These are phyloP conservation scores for Phoma sp. DNA, from an alignment of 2,329 filamentous ascomycete genomes.

Conservation along the genomic window DNA sequence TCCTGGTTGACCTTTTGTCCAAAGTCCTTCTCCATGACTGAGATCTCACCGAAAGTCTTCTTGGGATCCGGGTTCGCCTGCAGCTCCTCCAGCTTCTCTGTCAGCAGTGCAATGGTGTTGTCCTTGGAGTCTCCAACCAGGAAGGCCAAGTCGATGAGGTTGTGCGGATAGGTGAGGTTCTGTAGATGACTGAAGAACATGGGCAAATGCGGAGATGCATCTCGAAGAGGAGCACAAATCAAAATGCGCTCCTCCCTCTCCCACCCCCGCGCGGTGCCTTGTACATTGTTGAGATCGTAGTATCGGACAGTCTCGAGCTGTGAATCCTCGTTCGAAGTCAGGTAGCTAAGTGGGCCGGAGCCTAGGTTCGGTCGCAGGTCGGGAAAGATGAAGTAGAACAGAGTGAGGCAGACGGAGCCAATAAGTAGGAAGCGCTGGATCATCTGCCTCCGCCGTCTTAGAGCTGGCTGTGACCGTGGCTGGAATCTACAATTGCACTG, in stretches of 20 bases:
- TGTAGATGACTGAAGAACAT: slow-evolving; percentile 99
- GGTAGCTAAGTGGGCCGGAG: slow-evolving; percentile 69
- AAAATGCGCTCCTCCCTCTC: slow-evolving; percentile 94
- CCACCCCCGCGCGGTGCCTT: slow-evolving; percentile 92
- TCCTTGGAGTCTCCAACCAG: slow-evolving; percentile 98
- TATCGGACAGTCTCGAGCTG: slow-evolving; percentile 95
- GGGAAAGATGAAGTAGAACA: slow-evolving; percentile 75
- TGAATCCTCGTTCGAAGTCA: slow-evolving; percentile 70
- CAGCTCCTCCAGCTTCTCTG: slow-evolving; percentile 75
- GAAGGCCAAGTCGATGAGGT: slow-evolving; percentile 94
- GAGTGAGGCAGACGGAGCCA: slow-evolving; percentile 62
- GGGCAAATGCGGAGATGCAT: slow-evolving; percentile 86
- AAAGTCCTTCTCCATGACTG: slow-evolving; percentile 98
- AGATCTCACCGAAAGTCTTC: slow-evolving; percentile 92
- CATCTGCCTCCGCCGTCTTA: slow-evolving; percentile 75
- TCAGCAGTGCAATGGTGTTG: slow-evolving; percentile 77
- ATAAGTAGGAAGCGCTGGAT: slow-evolving; percentile 69
- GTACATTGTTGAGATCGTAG: slow-evolving; percentile 90
- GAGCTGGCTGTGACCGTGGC: slow-evolving; percentile 75
- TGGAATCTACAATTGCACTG: slow-evolving; percentile 70
- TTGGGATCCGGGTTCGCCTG: slow-evolving; percentile 80
- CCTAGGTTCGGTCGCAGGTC: slow-evolving; percentile 71
- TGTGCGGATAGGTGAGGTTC: slow-evolving; percentile 97
- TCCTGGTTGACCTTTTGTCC: slow-evolving; percentile 98
- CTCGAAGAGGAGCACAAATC: slow-evolving; percentile 90